Evolutionary conservation across 371 early-diverging fungal species (phyloP).

Genomic region (Mortierella sp.): DNA sequence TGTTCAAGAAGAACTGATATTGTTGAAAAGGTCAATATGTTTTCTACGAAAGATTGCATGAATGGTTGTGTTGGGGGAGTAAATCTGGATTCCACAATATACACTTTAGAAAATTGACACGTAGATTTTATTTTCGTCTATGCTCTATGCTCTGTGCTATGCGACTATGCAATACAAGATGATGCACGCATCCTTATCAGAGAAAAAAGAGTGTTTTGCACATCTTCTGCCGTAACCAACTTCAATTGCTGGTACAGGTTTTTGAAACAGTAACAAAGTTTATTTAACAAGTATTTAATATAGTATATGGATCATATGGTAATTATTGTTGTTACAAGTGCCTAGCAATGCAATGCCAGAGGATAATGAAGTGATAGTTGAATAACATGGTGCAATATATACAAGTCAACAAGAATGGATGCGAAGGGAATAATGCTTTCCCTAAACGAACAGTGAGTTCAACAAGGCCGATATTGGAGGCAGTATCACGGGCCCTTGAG

Average conservation of each 20-base stretch:
- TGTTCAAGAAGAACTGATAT: neutral
- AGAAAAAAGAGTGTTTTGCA: too few species aligned
- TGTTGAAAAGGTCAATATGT: neutral
- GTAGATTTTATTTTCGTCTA: too few species aligned
- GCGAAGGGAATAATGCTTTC: neutral
- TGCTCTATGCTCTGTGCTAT: too few species aligned
- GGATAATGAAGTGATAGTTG: neutral
- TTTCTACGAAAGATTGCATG: neutral
- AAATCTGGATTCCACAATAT: too few species aligned
- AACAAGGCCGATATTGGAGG: constrained; percentile 47
- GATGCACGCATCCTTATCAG: too few species aligned
- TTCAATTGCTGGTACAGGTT: too few species aligned
- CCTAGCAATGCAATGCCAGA: neutral
- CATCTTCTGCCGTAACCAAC: too few species aligned
- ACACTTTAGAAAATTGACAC: too few species aligned
- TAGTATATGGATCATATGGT: neutral
- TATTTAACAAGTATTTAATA: neutral
- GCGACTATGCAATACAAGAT: too few species aligned
- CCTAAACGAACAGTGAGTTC: constrained; percentile 22
- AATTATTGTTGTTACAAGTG: constrained; percentile 2
- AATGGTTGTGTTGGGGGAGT: too few species aligned
- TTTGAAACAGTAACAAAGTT: too few species aligned
- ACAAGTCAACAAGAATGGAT: neutral
- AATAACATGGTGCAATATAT: constrained; percentile 1
- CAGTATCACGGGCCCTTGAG: constrained; percentile 26